Evolutionary conservation across 2,329 filamentous ascomycete species (phyloP).

Genomic region (Xylariaceae sp.): DNA sequence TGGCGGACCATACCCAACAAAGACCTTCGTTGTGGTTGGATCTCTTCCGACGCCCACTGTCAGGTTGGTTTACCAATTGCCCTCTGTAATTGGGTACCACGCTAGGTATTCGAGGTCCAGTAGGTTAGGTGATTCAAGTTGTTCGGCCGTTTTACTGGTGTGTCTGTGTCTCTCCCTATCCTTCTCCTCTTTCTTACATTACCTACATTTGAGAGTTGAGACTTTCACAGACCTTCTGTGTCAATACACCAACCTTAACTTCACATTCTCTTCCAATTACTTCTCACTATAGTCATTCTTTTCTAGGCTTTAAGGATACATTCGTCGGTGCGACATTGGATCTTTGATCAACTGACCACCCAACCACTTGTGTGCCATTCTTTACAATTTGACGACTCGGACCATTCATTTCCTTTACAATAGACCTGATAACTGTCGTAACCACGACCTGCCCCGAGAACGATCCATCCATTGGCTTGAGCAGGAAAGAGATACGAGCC

Average conservation of each 20-base stretch:
- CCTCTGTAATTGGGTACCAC: not conserved
- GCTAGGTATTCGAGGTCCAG: not conserved
- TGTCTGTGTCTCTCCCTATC: conserved; percentile 1
- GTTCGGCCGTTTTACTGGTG: conserved; percentile 3
- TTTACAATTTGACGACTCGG: conserved; percentile 1
- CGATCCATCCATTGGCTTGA: not conserved
- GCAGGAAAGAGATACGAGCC: not conserved
- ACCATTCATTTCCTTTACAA: not conserved
- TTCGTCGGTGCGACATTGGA: not conserved
- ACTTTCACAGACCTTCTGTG: too few species aligned
- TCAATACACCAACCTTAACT: too few species aligned
- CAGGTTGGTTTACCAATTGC: not conserved
- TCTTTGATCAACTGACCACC: not conserved
- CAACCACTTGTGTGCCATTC: conserved; percentile 2
- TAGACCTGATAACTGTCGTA: too few species aligned
- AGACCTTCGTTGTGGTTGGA: conserved; percentile 8
- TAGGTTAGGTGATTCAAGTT: too few species aligned
- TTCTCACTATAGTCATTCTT: conserved; percentile 12
- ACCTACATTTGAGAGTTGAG: conserved; percentile 3
- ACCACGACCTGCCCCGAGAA: not conserved
- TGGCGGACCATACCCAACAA: not conserved
- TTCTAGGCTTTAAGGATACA: conserved; percentile 3
- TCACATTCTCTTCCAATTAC: conserved; percentile 4
- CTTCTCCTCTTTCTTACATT: conserved; percentile 4
- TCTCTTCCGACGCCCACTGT: not conserved